Base-by-base conservation (phyloP, 768 basidiomycete species). In the Calocybe cyanea region DNA sequence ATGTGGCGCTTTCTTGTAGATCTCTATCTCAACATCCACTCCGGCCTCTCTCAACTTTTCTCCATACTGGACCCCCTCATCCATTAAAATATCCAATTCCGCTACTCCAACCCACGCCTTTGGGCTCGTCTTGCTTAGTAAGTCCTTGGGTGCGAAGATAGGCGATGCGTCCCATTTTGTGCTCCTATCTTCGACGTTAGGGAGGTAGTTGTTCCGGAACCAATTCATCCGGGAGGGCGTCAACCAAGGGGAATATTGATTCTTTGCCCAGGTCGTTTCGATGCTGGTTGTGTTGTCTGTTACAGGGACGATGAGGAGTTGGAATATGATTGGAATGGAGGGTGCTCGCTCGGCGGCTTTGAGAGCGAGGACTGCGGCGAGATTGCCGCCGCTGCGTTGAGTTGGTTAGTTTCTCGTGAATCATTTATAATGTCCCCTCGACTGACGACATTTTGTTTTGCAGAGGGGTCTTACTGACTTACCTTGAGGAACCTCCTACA, bases 401-500 rank as follows among this genome's bases (percentile, higher is more conserved):
- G 14, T 39, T 11, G 21, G 17, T 35, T 17, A 39, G n/a, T n/a
- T n/a, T n/a, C n/a, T n/a, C n/a, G n/a, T n/a, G n/a, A n/a, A n/a
- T n/a, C n/a, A n/a, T n/a, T n/a, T n/a, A n/a, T n/a, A n/a, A n/a
- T n/a, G n/a, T n/a, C n/a, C n/a, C n/a, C n/a, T n/a, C n/a, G n/a
- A n/a, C n/a, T n/a, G n/a, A n/a, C n/a, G n/a, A n/a, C n/a, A n/a
- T n/a, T n/a, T n/a, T n/a, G n/a, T n/a, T n/a, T n/a, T n/a, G n/a
- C n/a, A 17, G 40, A 47, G 13, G 35, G 18, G 30, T 24, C 11
- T 28, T 11, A 17, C 13, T 17, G 6, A 41, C 63, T 15, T 60
- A 78, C 84, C 85, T 83, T 13, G 85, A 87, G 4, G 82, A 81
- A 6, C 87, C 87, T 1, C 86, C 85, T 2, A 87, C 78, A 2